Evolutionary conservation across 805 yeast genomes (phyloP).

Genomic region (Myxozyma sirexii): DNA sequence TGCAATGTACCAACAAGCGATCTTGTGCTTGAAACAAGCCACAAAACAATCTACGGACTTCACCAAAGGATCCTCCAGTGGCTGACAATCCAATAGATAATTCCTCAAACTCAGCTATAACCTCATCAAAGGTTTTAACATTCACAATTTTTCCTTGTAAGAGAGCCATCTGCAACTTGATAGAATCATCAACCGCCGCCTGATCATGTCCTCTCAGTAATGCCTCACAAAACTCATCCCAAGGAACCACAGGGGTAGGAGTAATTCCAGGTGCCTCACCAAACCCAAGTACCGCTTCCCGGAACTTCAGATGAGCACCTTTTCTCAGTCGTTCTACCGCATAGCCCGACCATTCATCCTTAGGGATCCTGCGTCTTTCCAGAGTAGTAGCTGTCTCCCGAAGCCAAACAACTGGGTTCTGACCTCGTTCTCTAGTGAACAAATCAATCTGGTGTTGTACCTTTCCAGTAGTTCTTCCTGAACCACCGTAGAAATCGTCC

Average conservation of each 20-base stretch:
- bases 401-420: background rate
- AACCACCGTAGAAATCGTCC: too few relatives aligned
- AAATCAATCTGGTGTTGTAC: too few relatives aligned
- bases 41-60: background rate
- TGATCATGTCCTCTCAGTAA: background rate
- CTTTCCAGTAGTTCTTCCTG: too few relatives aligned
- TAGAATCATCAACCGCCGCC: background rate
- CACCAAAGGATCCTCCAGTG: background rate
- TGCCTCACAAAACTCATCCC: background rate
- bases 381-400: background rate
- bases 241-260: background rate
- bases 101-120: background rate
- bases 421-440: background rate
- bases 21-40: background rate
- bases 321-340: background rate
- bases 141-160: background rate
- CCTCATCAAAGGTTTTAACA: background rate
- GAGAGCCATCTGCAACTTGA: background rate
- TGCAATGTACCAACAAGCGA: background rate
- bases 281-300: background rate
- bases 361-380: background rate
- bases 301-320: background rate
- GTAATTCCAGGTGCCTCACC: background rate
- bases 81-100: background rate
- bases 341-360: background rate